Evolutionary conservation across 2,329 filamentous ascomycete genomes (phyloP), one percentile per base, ranked within the genome.

Genomic region (Fusarium albosuccineum): DNA sequence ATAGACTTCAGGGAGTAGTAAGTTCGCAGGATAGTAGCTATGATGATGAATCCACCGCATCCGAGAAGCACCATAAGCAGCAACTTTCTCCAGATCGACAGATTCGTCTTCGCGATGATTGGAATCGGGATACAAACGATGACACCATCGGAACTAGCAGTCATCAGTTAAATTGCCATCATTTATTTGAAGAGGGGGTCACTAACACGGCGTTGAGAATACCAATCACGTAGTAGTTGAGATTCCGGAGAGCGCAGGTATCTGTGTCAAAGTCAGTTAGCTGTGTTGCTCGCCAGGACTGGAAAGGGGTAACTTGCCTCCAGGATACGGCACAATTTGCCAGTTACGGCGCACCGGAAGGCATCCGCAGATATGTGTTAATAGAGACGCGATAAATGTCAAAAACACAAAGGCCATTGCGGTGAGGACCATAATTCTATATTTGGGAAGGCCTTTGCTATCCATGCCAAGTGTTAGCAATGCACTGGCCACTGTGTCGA

Each of bases 161-260:
- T 22, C 22, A 5, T 22, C 22, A 22, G 22, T 22, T 5, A 22
- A 5, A 22, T 22, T 4, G 4, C 22, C 4, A 5, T 22, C 3
- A 22, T 22, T 22, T 22, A 22, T 22, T 4, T 22, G 4, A 5
- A 22, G 22, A 22, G 3, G 22, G 22, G 4, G 22, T 22, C 22
- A 22, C 22, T 22, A 22, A 22, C 22, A 22, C 22, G 22, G 52
- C 52, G 30, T 55, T 55, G 30, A 55, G 48, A 22, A 55, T 46
- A 7, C 52, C 48, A 22, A 55, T 41, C 5, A 55, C 29, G 10
- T 55, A 55, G 30, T 55, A 55, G n/a, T 55, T 55, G 22, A 55
- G 52, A 4, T 55, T 55, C n/a, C 52, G 40, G 2, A 55, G 41
- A 6, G 52, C 52, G 4, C 52, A 55, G 13, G 52, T 41, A 37